phyloP scores from a whole-genome alignment of 2,329 filamentous ascomycete genomes.

The Exophiala aquamarina region DNA sequence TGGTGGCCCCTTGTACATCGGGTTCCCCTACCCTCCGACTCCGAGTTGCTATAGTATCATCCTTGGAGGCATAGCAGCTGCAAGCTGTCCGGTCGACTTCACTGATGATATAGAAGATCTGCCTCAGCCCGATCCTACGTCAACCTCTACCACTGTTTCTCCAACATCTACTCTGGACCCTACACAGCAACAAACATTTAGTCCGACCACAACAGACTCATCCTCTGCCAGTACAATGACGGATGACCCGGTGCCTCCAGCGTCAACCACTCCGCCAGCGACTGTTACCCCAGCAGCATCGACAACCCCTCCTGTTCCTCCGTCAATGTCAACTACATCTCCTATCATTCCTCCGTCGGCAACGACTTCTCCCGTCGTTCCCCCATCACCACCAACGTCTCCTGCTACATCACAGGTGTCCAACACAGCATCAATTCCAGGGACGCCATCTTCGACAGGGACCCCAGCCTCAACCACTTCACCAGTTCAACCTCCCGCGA shows the following conservation, averaged over 20 bases:
- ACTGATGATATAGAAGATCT: not conserved
- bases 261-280: not conserved
- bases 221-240: not conserved
- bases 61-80: constrained; percentile 22
- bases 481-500: too few relatives aligned
- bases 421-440: too few relatives aligned
- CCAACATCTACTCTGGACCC: not conserved
- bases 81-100: constrained; percentile 17
- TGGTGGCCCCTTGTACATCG: constrained; percentile 19
- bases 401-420: too few relatives aligned
- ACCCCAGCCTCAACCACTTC: too few relatives aligned
- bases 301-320: constrained; percentile 1
- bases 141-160: not conserved
- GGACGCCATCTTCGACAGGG: too few relatives aligned
- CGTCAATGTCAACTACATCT: not conserved
- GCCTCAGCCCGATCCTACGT: not conserved
- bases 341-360: too few relatives aligned
- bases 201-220: not conserved
- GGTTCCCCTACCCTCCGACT: constrained; percentile 20
- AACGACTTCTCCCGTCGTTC: too few relatives aligned
- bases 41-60: constrained; percentile 18
- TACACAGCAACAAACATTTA: not conserved
- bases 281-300: not conserved
- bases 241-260: not conserved
- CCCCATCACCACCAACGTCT: too few relatives aligned